Base-by-base conservation (phyloP, 805 yeast species). In the Metschnikowia colocasiae region DNA sequence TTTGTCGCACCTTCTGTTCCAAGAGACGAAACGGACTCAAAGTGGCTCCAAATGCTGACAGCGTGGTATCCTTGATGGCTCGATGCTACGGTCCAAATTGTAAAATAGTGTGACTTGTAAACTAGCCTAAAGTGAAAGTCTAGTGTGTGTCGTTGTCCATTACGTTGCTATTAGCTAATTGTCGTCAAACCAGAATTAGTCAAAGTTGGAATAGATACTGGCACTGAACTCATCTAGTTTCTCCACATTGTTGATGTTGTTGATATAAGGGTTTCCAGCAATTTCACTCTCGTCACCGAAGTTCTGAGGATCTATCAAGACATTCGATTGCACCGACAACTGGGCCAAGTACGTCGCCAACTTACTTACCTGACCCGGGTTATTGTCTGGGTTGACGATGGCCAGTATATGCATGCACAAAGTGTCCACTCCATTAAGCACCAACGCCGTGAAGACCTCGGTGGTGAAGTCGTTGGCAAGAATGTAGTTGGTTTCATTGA, bases 221-320 rank as follows among this genome's bases (percentile, higher is more conserved):
- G 97, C 97, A 67, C 96, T 84, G 55, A 91, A 76, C 50, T 89
- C 96, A 54, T 87, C 95, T 48, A 91, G 74, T 53, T 83, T 89
- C 15, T 79, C 82, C 27, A 66, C 56, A 33, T 63, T 66, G 55
- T 69, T 69, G 47, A 70, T 52, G 44, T 51, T 62, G 55, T 68
- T 70, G 30, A 72, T 58, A 53, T 64, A 72, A 13, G 62, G 59
- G 50, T 72, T 72, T 10, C 76, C 77, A 1, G 64, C 75, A 64
- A 49, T 52, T 22, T 56, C 64, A n/a, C 46, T 38, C 22, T 52
- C 52, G 9, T 53, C 52, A 20, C 54, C 53, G 23, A 52, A 65
- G 45, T 67, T 63, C 40, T 75, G 76, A 40, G 73, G 76, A 39
- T 76, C 75, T 46, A 60, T 57, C 59, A 85, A 67, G 13, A 74